Conservation (phyloP, 768 basidiomycete genomes). For the Cystofilobasidium capitatum region DNA sequence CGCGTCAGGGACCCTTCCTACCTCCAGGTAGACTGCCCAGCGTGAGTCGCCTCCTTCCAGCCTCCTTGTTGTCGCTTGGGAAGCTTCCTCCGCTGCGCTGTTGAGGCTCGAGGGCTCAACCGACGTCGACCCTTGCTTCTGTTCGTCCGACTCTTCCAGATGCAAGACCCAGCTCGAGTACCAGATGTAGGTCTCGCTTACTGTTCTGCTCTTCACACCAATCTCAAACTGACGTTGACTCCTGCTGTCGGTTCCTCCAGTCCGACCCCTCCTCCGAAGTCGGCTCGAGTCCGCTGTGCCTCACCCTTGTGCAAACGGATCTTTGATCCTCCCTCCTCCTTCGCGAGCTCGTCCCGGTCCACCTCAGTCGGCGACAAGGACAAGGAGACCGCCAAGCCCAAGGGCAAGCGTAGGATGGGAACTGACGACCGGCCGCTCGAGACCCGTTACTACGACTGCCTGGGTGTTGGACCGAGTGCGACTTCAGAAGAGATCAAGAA, state of each 20-base stretch:
- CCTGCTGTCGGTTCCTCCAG: not conserved
- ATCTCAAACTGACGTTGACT: not conserved
- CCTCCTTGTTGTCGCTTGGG: not conserved
- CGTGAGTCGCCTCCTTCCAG: not conserved
- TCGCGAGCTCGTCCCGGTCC: not conserved
- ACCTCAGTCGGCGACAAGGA: not conserved
- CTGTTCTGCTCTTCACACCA: not conserved
- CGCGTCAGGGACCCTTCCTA: slow-evolving; percentile 6
- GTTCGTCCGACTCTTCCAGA: not conserved
- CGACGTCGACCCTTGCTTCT: not conserved
- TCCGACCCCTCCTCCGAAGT: slow-evolving; percentile 12
- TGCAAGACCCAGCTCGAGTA: slow-evolving; percentile 23
- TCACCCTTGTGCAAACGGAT: slow-evolving; percentile 8
- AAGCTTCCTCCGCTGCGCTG: not conserved
- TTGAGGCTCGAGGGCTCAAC: too few species aligned
- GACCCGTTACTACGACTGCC: slow-evolving; percentile 11
- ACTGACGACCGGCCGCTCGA: slow-evolving; percentile 14
- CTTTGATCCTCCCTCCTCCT: slow-evolving; percentile 14
- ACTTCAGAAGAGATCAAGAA: slow-evolving; percentile 23
- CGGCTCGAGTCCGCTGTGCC: slow-evolving; percentile 17
- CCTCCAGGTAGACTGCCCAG: slow-evolving; percentile 10
- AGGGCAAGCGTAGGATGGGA: slow-evolving; percentile 12
- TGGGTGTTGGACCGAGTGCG: not conserved
- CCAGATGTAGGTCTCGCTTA: slow-evolving; percentile 3
- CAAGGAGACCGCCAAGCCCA: not conserved